Conservation (phyloP, 164 flowering plant species). For the Stephania yunnanensis region DNA sequence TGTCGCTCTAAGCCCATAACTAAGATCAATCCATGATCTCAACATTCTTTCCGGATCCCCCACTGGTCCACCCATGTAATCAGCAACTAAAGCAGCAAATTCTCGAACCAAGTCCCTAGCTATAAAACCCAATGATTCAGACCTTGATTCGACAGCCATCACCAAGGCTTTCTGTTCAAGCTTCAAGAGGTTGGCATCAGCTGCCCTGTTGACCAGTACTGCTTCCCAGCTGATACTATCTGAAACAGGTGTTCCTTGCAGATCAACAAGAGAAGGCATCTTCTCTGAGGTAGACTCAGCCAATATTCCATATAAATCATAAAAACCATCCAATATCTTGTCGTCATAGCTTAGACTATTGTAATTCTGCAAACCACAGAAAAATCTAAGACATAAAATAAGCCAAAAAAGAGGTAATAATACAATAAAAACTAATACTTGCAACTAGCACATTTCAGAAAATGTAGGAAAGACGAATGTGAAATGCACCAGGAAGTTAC, state of each 20-base stretch:
- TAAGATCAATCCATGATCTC: constrained; percentile 58
- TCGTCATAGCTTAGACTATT: constrained; percentile 85
- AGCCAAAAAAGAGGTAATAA: constrained; percentile 17
- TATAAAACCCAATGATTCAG: constrained; percentile 29
- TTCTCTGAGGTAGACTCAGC: constrained; percentile 49
- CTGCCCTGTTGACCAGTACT: constrained; percentile 68
- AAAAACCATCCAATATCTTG: constrained; percentile 94
- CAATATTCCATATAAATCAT: constrained; percentile 77
- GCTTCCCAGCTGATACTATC: constrained; percentile 82
- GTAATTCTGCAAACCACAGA: constrained; percentile 77
- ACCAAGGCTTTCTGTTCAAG: constrained; percentile 68
- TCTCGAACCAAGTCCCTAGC: constrained; percentile 43
- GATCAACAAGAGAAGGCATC: constrained; percentile 92
- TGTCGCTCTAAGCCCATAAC: constrained; percentile 46
- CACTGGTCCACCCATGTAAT: constrained; percentile 95
- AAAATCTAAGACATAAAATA: constrained; percentile 52
- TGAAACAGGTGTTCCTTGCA: constrained; percentile 68
- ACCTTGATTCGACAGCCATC: constrained; percentile 51
- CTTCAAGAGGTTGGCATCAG: constrained; percentile 63
- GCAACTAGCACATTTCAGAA: background rate
- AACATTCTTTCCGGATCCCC: constrained; percentile 73
- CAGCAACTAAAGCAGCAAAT: constrained; percentile 72
- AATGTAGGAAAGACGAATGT: background rate
- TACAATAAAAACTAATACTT: background rate
- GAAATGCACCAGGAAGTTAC: background rate